These are phyloP conservation scores for Nakataea oryzae DNA, from an alignment of 2,329 filamentous ascomycete genomes.

Conservation along the genomic window DNA sequence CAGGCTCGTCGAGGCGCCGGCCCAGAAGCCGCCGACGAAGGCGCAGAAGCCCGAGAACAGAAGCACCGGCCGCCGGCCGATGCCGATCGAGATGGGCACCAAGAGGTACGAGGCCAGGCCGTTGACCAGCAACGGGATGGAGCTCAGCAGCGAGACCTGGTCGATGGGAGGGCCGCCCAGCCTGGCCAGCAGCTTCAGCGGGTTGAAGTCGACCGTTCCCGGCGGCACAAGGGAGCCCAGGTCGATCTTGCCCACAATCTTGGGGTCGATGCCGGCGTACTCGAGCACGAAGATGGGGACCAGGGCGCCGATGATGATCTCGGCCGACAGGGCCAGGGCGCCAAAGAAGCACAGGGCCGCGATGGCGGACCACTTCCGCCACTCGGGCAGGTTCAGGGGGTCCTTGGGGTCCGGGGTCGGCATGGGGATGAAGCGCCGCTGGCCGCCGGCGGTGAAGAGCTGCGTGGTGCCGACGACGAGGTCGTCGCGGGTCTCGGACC, in stretches of 20 bases:
- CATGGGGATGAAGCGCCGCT: conserved; percentile 15
- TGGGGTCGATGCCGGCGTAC: conserved; percentile 19
- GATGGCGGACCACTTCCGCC: conserved; percentile 10
- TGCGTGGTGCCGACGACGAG: conserved; percentile 15
- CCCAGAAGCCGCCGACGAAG: conserved; percentile 20
- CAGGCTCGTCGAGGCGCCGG: conserved; percentile 20
- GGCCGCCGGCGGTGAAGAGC: conserved; percentile 11
- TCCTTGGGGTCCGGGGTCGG: conserved; percentile 20
- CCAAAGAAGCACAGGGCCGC: conserved; percentile 12
- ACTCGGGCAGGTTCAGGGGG: conserved; percentile 9
- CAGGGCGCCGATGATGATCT: conserved; percentile 17
- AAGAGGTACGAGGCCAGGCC: conserved; percentile 26
- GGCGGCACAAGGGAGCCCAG: conserved; percentile 7
- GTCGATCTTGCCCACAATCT: conserved; percentile 16
- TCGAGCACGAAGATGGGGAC: conserved; percentile 22
- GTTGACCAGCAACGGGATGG: conserved; percentile 23
- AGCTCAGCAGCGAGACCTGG: conserved; percentile 17
- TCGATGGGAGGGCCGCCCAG: conserved; percentile 16
- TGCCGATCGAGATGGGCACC: conserved; percentile 24
- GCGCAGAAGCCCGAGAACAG: conserved; percentile 19
- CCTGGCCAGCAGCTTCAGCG: conserved; percentile 14
- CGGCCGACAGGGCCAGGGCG: conserved; percentile 13
- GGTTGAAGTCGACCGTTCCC: conserved; percentile 16
- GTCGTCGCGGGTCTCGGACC: conserved; percentile 10
- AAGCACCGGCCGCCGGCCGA: conserved; percentile 24